phyloP scores from a whole-genome alignment of 495 filamentous ascomycete genomes.

The Trichoderma parareesei region DNA sequence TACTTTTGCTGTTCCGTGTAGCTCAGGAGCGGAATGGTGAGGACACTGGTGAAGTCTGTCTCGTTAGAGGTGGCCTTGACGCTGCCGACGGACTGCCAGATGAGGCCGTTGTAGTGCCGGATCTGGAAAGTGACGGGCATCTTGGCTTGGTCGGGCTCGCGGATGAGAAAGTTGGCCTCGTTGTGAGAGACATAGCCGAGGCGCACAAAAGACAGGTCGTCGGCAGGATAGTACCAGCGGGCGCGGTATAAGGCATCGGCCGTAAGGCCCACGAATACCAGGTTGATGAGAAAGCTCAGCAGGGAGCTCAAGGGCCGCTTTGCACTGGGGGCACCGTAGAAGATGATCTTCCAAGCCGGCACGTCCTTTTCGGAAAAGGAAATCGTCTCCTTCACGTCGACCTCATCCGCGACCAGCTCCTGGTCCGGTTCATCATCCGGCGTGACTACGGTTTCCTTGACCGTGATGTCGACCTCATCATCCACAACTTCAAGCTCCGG shows the following conservation, averaged over 20 bases:
- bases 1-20: slow-evolving; percentile 54
- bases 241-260: slow-evolving; percentile 70
- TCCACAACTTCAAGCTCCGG: slow-evolving; percentile 53
- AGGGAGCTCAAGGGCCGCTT: slow-evolving; percentile 47
- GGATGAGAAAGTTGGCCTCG: slow-evolving; percentile 71
- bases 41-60: slow-evolving; percentile 70
- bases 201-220: slow-evolving; percentile 75
- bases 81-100: slow-evolving; percentile 60
- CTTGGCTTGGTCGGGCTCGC: slow-evolving; percentile 69
- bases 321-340: slow-evolving; percentile 70
- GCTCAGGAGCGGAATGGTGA: slow-evolving; percentile 46
- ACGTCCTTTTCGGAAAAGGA: slow-evolving; percentile 31
- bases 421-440: slow-evolving; percentile 20
- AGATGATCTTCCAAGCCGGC: slow-evolving; percentile 48
- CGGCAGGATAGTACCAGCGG: slow-evolving; percentile 52
- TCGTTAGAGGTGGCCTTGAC: slow-evolving; percentile 57
- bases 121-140: slow-evolving; percentile 64
- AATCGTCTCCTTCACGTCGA: slow-evolving; percentile 45
- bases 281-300: slow-evolving; percentile 64
- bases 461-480: slow-evolving; percentile 50
- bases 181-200: slow-evolving; percentile 78
- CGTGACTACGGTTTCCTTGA: slow-evolving; percentile 42
- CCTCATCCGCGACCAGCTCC: slow-evolving; percentile 31
- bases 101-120: slow-evolving; percentile 38
- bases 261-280: slow-evolving; percentile 52